Evolutionary conservation across 2,329 filamentous ascomycete species (phyloP), one percentile per base, ranked within the genome.

Genomic region (Xylariales sp.): DNA sequence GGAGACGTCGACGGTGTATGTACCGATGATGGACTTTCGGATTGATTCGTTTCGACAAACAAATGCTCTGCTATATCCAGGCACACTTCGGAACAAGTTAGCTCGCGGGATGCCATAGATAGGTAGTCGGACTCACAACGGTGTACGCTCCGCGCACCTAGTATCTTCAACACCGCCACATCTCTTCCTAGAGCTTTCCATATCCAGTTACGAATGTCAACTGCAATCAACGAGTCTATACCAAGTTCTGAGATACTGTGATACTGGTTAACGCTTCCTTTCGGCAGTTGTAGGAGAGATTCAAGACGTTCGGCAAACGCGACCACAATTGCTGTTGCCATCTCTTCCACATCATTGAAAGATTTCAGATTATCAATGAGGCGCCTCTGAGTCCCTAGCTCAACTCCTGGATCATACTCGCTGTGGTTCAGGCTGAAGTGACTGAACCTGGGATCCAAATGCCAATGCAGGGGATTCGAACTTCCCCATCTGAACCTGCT

Each of bases 361-460:
- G 20, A 43, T 2, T 47, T 51, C 4, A 68, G 45, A 15, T 47
- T 43, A 14, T 68, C 60, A 24, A 48, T 47, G 1, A 68, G 38
- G 5, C 43, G 54, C 37, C 49, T 44, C 15, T 48, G 48, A 14
- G 34, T 39, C 20, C 34, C 37, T 1, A 18, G 39, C 10, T 25
- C 20, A 12, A 15, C 31, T 11, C 25, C 44, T 21, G 12, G 11
- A 10, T 56, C 45, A 1, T 45, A 49, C 0, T 20, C 38, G 4
- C 33, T 48, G 1, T 55, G 46, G 4, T 50, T 44, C 3, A 53
- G 20, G 1, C 54, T 60, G 29, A 59, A 64, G 46, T 73, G 68
- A 8, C 59, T 60, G 48, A 71, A 71, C 1, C 66, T 60, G 1
- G 65, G 63, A 47, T 73, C 69, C 4, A 45, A 44, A 35, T 70